Evolutionary conservation across 345 rosid genomes (phyloP).

Genomic region (Cardiospermum halicacabum): DNA sequence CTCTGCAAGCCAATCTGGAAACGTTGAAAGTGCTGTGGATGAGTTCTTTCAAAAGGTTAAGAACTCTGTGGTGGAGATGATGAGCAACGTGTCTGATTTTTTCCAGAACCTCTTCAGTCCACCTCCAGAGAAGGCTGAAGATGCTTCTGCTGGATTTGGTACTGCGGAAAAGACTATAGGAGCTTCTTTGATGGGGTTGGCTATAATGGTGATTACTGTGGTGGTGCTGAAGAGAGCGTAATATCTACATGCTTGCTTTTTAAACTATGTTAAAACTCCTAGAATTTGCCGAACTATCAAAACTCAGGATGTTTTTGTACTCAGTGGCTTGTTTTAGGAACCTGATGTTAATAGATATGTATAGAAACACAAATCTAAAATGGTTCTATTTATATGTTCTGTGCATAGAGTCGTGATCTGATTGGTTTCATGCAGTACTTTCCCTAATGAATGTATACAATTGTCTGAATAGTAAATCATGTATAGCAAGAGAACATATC

Average conservation of each 20-base stretch:
- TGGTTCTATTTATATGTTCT: too few relatives aligned
- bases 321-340: too few relatives aligned
- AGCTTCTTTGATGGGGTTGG: conserved; percentile 52
- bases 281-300: conserved; percentile 37
- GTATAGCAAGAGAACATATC: neutral
- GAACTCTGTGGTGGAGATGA: conserved; percentile 44
- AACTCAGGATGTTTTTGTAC: neutral
- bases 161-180: conserved; percentile 32
- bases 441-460: neutral
- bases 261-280: neutral
- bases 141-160: conserved; percentile 21
- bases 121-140: conserved; percentile 23
- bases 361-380: too few relatives aligned
- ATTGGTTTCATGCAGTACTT: neutral
- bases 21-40: conserved; percentile 2
- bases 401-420: too few relatives aligned
- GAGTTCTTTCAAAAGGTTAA: conserved; percentile 42
- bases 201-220: conserved; percentile 51
- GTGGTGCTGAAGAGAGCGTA: conserved; percentile 58
- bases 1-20: conserved; percentile 15
- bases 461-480: neutral
- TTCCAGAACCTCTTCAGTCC: conserved; percentile 43
- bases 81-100: conserved; percentile 39
- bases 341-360: too few relatives aligned
- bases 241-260: neutral